Base-by-base conservation (phyloP, 495 filamentous ascomycete species). In the Diplogelasinospora grovesii region DNA sequence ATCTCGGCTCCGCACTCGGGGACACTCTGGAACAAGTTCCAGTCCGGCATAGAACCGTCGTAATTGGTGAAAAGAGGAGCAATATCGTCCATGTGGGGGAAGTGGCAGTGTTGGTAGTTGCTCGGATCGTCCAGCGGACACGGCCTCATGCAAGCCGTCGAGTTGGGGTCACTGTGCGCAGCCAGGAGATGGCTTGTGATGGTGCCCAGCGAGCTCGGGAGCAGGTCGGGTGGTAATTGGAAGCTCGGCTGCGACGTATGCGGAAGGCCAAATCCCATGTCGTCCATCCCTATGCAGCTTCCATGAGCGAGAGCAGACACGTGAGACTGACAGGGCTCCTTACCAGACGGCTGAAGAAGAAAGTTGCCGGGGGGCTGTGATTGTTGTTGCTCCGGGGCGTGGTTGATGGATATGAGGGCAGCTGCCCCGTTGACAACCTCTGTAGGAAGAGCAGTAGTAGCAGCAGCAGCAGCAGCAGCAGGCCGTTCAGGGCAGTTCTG, bases 391-490 rank as follows among this genome's bases (percentile, higher is more conserved):
- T 50, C 54, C 2, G 50, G 49, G 6, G 50, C 48, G 16, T 60
- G 57, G 24, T 54, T 61, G 42, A 61, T 59, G 13, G 55, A 57
- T 32, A 63, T 49, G 32, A 61, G 55, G n/a, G 55, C 60, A 15
- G 57, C 60, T 3, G 60, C 60, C 7, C 53, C 52, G 45, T 42
- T 45, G 16, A 51, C 53, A 0, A 57, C 47, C 38, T 61, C 57
- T 27, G 51, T 30, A 10, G 46, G 36, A 26, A 38, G 34, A 10
- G 19, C 25, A 11, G 43, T 9, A 33, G n/a, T n/a, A n/a, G n/a
- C n/a, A n/a, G n/a, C n/a, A n/a, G n/a, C 35, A 5, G 31, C 22
- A 29, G 21, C 35, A 5, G 31, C 22, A 29, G 21, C 31, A 22
- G 54, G 27, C 2, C 52, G 46, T 16, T 44, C 42, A 9, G 56